These are phyloP conservation scores for Leptomonas seymouri DNA, from an alignment of 208 protist genomes.

Conservation along the genomic window DNA sequence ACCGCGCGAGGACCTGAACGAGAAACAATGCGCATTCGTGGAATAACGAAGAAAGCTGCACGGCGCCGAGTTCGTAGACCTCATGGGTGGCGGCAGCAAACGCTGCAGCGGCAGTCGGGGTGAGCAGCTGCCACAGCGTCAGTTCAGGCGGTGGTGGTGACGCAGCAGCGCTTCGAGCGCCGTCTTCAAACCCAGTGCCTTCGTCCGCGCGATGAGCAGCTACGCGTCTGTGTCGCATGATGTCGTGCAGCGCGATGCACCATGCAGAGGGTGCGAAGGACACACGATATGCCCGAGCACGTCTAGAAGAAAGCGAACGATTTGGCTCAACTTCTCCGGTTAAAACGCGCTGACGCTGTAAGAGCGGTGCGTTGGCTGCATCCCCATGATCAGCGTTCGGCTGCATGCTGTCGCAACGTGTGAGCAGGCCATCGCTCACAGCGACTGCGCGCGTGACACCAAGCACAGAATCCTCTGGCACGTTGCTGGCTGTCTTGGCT, in stretches of 20 bases:
- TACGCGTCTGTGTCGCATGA: neutral
- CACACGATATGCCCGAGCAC: neutral
- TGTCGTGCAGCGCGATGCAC: slow-evolving; percentile 11
- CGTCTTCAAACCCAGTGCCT: neutral
- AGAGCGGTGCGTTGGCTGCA: neutral
- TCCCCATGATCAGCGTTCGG: neutral
- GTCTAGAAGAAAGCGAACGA: neutral
- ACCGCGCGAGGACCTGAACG: slow-evolving; percentile 23
- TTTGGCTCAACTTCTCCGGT: neutral
- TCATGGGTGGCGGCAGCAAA: neutral
- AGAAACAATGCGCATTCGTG: slow-evolving; percentile 28
- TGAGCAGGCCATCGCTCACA: neutral
- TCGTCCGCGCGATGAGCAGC: neutral
- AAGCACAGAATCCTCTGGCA: neutral
- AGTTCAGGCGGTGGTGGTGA: slow-evolving; percentile 2
- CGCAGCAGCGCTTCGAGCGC: neutral
- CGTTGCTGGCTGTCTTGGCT: neutral
- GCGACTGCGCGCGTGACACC: slow-evolving; percentile 1
- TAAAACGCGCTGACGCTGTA: neutral
- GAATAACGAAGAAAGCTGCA: slow-evolving; percentile 19
- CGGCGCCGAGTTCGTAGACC: slow-evolving; percentile 22
- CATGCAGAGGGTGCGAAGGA: neutral
- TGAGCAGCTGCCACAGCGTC: slow-evolving; percentile 30
- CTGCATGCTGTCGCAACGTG: neutral
- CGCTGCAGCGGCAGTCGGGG: neutral